Evolutionary conservation across 1,284 basidiomycete species (phyloP).

Genomic region (Ganoderma sp.): DNA sequence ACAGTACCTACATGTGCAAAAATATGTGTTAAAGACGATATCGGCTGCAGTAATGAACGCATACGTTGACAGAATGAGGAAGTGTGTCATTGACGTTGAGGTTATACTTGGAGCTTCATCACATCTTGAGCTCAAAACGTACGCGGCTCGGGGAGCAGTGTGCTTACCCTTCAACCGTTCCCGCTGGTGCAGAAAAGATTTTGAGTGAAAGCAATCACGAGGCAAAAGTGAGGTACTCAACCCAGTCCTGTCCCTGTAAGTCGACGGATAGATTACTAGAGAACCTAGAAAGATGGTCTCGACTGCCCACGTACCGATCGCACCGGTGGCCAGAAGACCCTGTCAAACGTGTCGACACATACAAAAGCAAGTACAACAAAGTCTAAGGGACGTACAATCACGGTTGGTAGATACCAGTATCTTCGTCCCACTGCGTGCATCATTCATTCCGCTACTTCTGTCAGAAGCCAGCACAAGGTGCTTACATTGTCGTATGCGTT

Average conservation of each 20-base stretch:
- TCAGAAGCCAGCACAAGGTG: not conserved
- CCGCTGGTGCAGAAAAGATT: conserved; percentile 3
- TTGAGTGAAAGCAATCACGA: not conserved
- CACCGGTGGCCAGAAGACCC: conserved; percentile 19
- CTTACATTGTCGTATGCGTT: conserved; percentile 27
- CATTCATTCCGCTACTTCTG: not conserved
- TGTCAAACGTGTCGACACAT: not conserved
- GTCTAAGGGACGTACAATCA: conserved; percentile 12
- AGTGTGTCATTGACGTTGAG: conserved; percentile 9
- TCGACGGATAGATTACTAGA: not conserved
- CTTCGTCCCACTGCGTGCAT: conserved; percentile 18
- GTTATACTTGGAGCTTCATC: conserved; percentile 16
- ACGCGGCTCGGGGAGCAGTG: not conserved
- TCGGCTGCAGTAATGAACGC: not conserved
- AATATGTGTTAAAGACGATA: too few species aligned
- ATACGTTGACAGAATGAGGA: conserved; percentile 19
- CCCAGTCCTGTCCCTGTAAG: conserved; percentile 12
- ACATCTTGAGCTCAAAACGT: not conserved
- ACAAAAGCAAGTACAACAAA: not conserved
- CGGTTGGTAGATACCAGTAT: conserved; percentile 22
- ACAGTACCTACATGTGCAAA: conserved; percentile 16
- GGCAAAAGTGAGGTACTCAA: conserved; percentile 4
- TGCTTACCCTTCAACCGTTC: conserved; percentile 22
- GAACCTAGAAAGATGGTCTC: too few species aligned
- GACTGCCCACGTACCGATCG: conserved; percentile 19